Evolutionary conservation across 371 early-diverging fungal genomes (phyloP), one percentile per base, ranked within the genome.

Genomic region (Mortierella sp.): DNA sequence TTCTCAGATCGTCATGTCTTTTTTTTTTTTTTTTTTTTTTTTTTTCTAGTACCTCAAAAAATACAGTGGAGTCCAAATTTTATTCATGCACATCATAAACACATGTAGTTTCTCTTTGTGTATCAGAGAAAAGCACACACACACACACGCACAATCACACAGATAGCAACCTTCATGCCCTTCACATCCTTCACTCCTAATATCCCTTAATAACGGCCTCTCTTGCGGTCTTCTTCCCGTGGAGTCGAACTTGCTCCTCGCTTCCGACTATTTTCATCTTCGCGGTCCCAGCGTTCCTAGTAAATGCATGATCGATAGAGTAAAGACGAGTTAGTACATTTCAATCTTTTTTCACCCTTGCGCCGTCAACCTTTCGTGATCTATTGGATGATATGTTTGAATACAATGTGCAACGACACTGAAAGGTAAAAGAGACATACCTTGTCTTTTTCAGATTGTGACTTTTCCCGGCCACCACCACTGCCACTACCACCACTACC

Each of bases 221-320:
- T 72, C 56, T 77, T 77, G 58, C 79, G 72, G 16, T 77, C 79
- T 19, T 77, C 79, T 16, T 77, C 79, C 15, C 79, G 62, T 9
- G 69, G 69, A 14, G 66, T 65, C 18, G 79, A 66, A 44, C 57
- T 68, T 18, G 72, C 56, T 14, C 73, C 58, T 48, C 79, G 56
- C 70, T 77, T 77, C 55, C 79, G 65, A 62, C 73, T 77, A 16
- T 61, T 53, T 28, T 77, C 79, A 30, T 77, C 79, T 25, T 72
- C 79, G 26, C 79, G 79, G 58, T 77, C 79, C 79, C 79, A 77
- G 16, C 79, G 79, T 45, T 77, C 79, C 79, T 77, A 72, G 19
- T 5, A 9, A 3, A 9, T 37, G 5, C 37, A 37, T 9, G 9
- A 5, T 37, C 9, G 37, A 37, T 5, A 37, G 37, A 9, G 37